Evolutionary conservation across 2,329 filamentous ascomycete species (phyloP), one percentile per base, ranked within the genome.

Genomic region (Falciphora oryzae): DNA sequence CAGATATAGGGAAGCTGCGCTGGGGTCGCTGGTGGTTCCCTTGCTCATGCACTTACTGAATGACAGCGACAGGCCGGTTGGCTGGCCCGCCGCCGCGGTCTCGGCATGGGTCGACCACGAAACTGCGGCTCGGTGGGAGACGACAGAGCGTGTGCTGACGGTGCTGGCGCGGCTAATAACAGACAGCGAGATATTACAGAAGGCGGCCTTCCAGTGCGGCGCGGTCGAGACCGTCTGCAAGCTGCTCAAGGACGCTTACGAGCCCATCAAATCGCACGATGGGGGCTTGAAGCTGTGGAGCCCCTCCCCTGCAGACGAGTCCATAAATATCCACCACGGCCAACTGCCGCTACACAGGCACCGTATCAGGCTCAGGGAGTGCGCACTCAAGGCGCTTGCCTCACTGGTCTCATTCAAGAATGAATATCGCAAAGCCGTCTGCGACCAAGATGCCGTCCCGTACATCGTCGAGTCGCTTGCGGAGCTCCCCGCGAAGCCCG

Each of bases 391-490:
- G 71, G 93, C 92, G 1, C 79, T 98, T 65, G 91, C 91, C n/a
- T 89, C 92, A 2, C 80, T 98, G 62, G 87, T 91, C 1, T 86
- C 91, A 3, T 89, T 89, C 70, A 92, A 93, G 71, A 93, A 98
- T 69, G 86, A 90, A 29, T 92, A 94, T 72, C 85, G 93, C 58
- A 96, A 96, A 72, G 83, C 85, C 0, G 85, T 98, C 60, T 90
- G 95, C 63, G 89, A 93, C 29, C 86, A 91, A 70, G 92, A 93
- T n/a, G 85, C 91, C 62, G 83, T 96, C 59, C 84, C 87, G 0
- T 93, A 90, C 72, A 88, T 98, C 63, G 89, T 96, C 57, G 91
- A 96, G 70, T 95, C 93, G 0, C 82, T 98, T 59, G 76, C 72
- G 1, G 76, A 78, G 63, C 88, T 84, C 35, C 83, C 83, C n/a